phyloP scores from a whole-genome alignment of 495 filamentous ascomycete species.

The Tricharina praecox region DNA sequence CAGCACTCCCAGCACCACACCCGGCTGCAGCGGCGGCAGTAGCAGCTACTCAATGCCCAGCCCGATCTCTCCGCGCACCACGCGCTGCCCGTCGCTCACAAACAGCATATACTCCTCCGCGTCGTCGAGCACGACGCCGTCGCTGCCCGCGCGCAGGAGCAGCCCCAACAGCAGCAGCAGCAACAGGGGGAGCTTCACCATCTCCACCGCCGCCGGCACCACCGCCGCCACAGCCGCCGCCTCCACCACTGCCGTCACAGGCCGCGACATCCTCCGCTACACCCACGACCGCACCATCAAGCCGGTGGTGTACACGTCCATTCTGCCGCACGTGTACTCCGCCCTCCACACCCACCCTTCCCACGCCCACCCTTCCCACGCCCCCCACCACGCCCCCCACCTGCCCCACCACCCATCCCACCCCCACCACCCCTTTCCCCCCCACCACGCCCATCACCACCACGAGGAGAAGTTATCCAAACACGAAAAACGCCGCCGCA shows the following conservation, averaged over 20 bases:
- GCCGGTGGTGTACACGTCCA: no score
- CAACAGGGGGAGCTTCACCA: conserved; percentile 12
- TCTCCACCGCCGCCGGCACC: not conserved
- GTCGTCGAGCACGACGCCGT: no score
- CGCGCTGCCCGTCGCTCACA: conserved; percentile 21
- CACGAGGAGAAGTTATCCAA: conserved; percentile 20
- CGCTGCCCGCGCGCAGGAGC: no score
- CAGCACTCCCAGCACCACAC: not conserved
- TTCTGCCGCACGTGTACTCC: no score
- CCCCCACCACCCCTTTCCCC: conserved; percentile 11
- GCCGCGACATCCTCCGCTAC: not conserved
- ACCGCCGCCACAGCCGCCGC: no score
- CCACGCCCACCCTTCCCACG: no score
- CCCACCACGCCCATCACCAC: conserved; percentile 8
- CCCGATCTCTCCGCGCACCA: conserved; percentile 19
- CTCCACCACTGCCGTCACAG: no score
- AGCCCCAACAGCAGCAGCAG: conserved; percentile 11
- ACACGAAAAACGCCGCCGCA: conserved; percentile 24
- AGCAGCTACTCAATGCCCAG: conserved; percentile 3
- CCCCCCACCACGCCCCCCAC: conserved; percentile 9
- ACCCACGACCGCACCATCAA: not conserved
- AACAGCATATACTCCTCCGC: conserved; percentile 13
- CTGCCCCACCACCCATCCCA: conserved; percentile 10
- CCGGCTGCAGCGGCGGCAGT: not conserved
- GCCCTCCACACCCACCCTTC: no score